Percentiles rank a stretch among this genome's conserved stretches.
These are phyloP conservation scores for Polyporus tsugae DNA, from an alignment of 1,284 basidiomycete genomes.

Conservation along the genomic window DNA sequence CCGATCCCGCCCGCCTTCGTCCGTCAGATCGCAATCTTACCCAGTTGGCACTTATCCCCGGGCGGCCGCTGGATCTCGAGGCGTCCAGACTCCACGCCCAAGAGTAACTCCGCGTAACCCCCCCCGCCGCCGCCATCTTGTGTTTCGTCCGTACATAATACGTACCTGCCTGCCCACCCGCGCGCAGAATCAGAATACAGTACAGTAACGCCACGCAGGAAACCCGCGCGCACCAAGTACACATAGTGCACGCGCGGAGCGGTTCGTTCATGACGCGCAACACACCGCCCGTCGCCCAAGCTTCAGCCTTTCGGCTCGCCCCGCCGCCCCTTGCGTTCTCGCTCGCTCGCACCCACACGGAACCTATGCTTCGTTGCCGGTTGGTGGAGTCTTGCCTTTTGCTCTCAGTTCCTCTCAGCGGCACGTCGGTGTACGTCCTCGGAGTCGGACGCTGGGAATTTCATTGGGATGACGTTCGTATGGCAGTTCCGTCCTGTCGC, in stretches of 20 bases:
- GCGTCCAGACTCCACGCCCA: not conserved
- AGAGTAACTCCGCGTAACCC: not conserved
- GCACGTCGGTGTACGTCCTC: not conserved
- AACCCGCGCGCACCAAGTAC: not conserved
- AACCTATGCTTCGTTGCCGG: not conserved
- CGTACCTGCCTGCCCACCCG: too few relatives aligned
- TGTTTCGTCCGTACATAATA: not conserved
- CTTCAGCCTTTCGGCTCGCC: slow-evolving; percentile 1
- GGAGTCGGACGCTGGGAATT: not conserved
- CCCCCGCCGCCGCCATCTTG: not conserved
- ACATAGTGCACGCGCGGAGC: not conserved
- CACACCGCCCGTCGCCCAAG: not conserved
- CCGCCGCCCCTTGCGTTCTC: not conserved
- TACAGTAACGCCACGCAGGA: slow-evolving; percentile 3
- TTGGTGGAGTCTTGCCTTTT: not conserved
- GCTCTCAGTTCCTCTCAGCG: not conserved
- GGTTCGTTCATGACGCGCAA: not conserved
- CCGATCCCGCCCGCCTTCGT: too few relatives aligned
- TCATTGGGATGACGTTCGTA: not conserved
- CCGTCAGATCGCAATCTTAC: too few relatives aligned
- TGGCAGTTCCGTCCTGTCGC: not conserved
- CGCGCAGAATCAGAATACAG: not conserved
- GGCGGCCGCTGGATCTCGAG: not conserved
- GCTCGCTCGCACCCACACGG: not conserved
- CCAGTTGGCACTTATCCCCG: not conserved